Evolutionary conservation across 2,329 filamentous ascomycete genomes (phyloP).

Genomic region (Didymella arachidicola): DNA sequence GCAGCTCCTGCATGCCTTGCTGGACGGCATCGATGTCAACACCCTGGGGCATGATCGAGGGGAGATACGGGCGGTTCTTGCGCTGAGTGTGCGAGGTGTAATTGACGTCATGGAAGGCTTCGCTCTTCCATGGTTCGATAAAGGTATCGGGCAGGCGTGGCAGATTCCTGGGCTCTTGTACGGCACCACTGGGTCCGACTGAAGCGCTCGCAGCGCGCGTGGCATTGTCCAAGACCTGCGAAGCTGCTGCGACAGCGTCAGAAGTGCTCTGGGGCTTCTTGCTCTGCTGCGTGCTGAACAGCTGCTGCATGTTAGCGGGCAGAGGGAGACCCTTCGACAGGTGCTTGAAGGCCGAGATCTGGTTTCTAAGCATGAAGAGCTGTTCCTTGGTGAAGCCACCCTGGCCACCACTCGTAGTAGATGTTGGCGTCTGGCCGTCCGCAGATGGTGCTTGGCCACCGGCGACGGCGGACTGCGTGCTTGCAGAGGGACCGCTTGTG

Average conservation of each 20-base stretch:
- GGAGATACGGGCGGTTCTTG: conserved; percentile 79
- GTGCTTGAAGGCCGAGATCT: conserved; percentile 91
- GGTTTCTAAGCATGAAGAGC: conserved; percentile 77
- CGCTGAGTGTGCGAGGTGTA: conserved; percentile 82
- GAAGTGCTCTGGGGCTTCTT: conserved; percentile 57
- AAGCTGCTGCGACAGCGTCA: conserved; percentile 53
- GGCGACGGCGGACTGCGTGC: conserved; percentile 36
- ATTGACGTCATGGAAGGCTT: conserved; percentile 67
- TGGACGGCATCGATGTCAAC: conserved; percentile 76
- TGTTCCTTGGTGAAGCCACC: conserved; percentile 67
- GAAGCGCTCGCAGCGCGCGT: conserved; percentile 53
- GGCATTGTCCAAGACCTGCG: conserved; percentile 62
- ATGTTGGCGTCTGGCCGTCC: conserved; percentile 51
- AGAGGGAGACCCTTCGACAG: conserved; percentile 87
- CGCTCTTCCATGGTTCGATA: conserved; percentile 47
- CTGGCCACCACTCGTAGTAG: conserved; percentile 33
- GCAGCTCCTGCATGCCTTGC: conserved; percentile 60
- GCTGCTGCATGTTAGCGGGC: conserved; percentile 78
- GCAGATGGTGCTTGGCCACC: conserved; percentile 42
- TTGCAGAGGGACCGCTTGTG: conserved; percentile 35
- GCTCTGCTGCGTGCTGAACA: conserved; percentile 78
- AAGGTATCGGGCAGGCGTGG: conserved; percentile 64
- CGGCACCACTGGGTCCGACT: conserved; percentile 52
- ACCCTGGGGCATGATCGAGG: conserved; percentile 86
- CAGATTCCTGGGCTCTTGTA: conserved; percentile 38